Evolutionary conservation across 164 flowering plant genomes (phyloP).

Genomic region (Piper betle): DNA sequence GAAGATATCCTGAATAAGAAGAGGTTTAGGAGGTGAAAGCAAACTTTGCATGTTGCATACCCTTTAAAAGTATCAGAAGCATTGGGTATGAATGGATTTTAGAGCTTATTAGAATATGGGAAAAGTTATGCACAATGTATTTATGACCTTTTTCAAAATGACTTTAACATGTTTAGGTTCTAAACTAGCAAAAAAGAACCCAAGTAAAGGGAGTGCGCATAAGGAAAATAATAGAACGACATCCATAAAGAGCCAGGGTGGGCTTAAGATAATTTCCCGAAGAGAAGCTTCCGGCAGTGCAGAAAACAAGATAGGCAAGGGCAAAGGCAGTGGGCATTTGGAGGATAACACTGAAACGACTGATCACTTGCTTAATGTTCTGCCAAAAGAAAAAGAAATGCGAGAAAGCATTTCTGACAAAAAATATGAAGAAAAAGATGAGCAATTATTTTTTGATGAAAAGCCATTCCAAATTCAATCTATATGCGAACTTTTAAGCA

Average conservation of each 20-base stretch:
- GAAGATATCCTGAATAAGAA: not conserved
- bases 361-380: not conserved
- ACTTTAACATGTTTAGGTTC: not conserved
- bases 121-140: not conserved
- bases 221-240: not conserved
- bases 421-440: not conserved
- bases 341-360: not conserved
- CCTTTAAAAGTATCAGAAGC: not conserved
- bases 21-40: not conserved
- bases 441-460: not conserved
- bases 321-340: not conserved
- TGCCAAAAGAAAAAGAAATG: not conserved
- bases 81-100: not conserved
- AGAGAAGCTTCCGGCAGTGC: not conserved
- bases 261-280: not conserved
- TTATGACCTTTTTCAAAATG: not conserved
- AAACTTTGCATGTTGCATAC: not conserved
- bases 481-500: conserved; percentile 1
- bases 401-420: not conserved
- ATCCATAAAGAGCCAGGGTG: not conserved
- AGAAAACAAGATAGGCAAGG: too few relatives aligned
- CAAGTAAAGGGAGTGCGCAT: not conserved
- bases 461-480: not conserved
- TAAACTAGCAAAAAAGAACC: not conserved
- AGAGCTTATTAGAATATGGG: too few relatives aligned